Base-by-base conservation (phyloP, 176 grass and related monocot species). In the Thalia dealbata region DNA sequence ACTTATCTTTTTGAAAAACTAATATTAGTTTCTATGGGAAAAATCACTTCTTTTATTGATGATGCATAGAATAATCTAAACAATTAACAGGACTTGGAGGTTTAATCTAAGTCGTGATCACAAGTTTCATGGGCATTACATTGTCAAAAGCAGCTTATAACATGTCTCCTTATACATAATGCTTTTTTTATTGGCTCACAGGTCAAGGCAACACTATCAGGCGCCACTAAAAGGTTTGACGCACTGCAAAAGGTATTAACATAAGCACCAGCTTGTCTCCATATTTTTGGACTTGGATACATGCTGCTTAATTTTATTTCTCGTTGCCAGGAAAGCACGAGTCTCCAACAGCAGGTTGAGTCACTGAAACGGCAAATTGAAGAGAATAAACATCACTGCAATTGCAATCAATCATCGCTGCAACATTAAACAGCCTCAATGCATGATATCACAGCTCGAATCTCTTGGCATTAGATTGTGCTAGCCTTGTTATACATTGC, bases 211-310 rank as follows among this genome's bases (percentile, higher is more conserved):
- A 80, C 78, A 2, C 73, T 89, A 52, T 24, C 89, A 48, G 70
- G 52, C 56, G 86, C 84, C 41, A 72, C 74, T 41, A 91, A 29
- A 65, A 79, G 80, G 62, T 64, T 87, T 46, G 60, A 75, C 12
- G 5, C 56, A 56, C 77, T 87, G 46, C 89, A 92, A 58, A 92
- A 89, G 89, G 92, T 96, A 66, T 38, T 63, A 64, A 38, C 22
- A 12, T 64, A 43, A 64, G 29, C 74, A 72, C 29, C 43, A 27
- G 60, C 18, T 43, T 21, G 8, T 43, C 48, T 59, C 22, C 14
- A 42, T 30, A 14, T 7, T 55, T 45, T 2, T 51, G 21, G 5
- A 50, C 19, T 73, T 44, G 64, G 30, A 10, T 32, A 14, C 18
- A 27, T 67, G 52, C 54, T 64, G 32, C 15, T 15, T 75, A 15